These are phyloP conservation scores for Phytophthora brassicae DNA, from an alignment of 352 stramenopile species.

Conservation along the genomic window DNA sequence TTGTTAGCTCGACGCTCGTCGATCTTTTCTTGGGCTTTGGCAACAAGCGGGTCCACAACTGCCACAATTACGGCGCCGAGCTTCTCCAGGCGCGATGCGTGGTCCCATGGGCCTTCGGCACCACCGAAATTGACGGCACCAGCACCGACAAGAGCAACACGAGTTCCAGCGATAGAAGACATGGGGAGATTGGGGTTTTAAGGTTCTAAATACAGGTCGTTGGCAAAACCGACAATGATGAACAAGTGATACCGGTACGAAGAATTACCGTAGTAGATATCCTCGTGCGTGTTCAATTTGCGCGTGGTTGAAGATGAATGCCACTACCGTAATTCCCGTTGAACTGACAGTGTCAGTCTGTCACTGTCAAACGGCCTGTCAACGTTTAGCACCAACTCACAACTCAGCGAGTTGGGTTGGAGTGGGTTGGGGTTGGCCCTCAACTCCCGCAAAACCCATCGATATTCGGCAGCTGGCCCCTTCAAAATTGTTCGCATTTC, in stretches of 20 bases:
- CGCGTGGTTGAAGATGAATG: slow-evolving; percentile 21
- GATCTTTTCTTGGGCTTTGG: slow-evolving; percentile 29
- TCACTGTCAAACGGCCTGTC: no score
- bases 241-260: no score
- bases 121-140: slow-evolving; percentile 45
- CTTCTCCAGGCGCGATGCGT: slow-evolving; percentile 39
- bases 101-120: slow-evolving; percentile 38
- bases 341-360: no score
- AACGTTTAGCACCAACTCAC: no score
- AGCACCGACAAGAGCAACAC: slow-evolving; percentile 36
- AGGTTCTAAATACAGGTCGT: slow-evolving; percentile 1
- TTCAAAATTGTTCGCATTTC: no score
- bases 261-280: no score
- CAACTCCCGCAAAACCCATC: no score
- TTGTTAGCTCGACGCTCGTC: slow-evolving; percentile 21
- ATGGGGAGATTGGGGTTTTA: slow-evolving; percentile 3
- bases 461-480: no score
- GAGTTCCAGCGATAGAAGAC: slow-evolving; percentile 26
- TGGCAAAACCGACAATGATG: slow-evolving; percentile 26
- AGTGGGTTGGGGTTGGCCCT: no score
- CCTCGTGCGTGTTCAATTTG: slow-evolving; percentile 12
- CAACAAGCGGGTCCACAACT: slow-evolving; percentile 36
- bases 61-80: slow-evolving; percentile 32
- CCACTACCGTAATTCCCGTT: no score
- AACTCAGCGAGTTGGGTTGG: no score